Base-by-base conservation (phyloP, 768 basidiomycete genomes). In the Mycena galopus region DNA sequence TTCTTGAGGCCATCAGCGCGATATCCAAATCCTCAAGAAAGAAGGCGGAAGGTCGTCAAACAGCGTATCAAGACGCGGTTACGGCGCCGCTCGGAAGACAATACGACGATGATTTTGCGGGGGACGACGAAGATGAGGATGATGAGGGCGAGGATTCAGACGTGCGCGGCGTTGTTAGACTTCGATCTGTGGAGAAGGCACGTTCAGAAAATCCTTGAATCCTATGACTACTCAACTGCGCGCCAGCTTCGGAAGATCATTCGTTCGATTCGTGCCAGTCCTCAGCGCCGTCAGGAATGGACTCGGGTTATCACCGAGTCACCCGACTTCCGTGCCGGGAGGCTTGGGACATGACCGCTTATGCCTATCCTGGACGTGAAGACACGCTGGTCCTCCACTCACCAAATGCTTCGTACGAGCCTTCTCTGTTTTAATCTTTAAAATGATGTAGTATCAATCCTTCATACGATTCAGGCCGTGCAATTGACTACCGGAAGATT, bases 1-100 rank as follows among this genome's bases (percentile, higher is more conserved):
- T 81, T 1, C 76, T 81, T 16, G 78, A 80, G 60, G 65, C 68
- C 8, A 78, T 81, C 33, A 77, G 80, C 0, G 80, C 67, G 23
- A 56, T 78, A 29, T 70, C 65, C 12, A 72, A 71, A 16, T 55
- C 55, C 17, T 37, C 21, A 11, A 19, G 7, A 68, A 68, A 53
- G 65, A 73, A 33, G 76, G 9, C 69, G 0, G 57, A 32, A 14
- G 65, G 67, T 1, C 37, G 62, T 3, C 58, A 57, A 11, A 29
- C 71, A 7, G 35, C 63, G 7, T 74, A 75, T 39, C 73, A 75
- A 70, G 72, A 77, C 10, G 25, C 63, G 8, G 67, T 73, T 1
- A 51, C 71, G 5, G 59, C 60, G 17, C 42, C 62, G 1, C 33
- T 70, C 47, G 7, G 33, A 64, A 1, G 70, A 50, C 27, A 44